A percentile compares a stretch with the other conserved stretches of the same genome.
Evolutionary conservation across 768 basidiomycete species (phyloP).

Genomic region (Crepidotus variabilis): DNA sequence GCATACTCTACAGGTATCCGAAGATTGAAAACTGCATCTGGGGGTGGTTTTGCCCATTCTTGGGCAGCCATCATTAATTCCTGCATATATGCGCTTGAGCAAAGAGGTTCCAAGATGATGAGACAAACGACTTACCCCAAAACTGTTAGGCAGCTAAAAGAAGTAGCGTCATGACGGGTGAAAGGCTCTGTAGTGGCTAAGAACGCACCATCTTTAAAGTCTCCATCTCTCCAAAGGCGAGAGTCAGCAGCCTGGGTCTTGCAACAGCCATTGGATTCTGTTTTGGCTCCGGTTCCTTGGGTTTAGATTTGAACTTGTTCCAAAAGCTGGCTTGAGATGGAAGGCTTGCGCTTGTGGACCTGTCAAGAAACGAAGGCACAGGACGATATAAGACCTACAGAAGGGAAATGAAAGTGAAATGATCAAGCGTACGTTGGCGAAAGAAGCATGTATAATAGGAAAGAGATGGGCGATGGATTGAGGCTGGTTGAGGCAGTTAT

Average conservation of each 20-base stretch:
- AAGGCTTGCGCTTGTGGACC: slow-evolving; percentile 63
- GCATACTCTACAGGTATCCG: slow-evolving; percentile 88
- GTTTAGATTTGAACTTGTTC: slow-evolving; percentile 71
- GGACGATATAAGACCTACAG: slow-evolving; percentile 23
- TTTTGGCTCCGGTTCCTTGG: slow-evolving; percentile 55
- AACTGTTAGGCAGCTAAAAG: slow-evolving; percentile 63
- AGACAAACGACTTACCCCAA: slow-evolving; percentile 43
- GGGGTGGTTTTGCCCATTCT: slow-evolving; percentile 86
- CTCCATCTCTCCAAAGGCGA: slow-evolving; percentile 83
- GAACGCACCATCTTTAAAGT: slow-evolving; percentile 65
- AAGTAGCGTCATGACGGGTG: background rate
- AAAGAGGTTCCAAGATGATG: background rate
- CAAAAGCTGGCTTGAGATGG: slow-evolving; percentile 46
- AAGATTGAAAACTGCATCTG: slow-evolving; percentile 69
- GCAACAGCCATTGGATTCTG: slow-evolving; percentile 58
- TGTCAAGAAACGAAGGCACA: slow-evolving; percentile 37
- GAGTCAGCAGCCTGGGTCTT: slow-evolving; percentile 73
- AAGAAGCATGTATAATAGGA: slow-evolving; percentile 56
- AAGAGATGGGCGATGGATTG: slow-evolving; percentile 18
- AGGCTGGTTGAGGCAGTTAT: slow-evolving; percentile 19
- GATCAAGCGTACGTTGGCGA: slow-evolving; percentile 67
- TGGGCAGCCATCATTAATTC: slow-evolving; percentile 78
- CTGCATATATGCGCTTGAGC: slow-evolving; percentile 31
- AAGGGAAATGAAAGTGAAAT: slow-evolving; percentile 20
- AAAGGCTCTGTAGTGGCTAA: slow-evolving; percentile 4